Percentiles rank a stretch among this genome's conserved stretches.
phyloP scores from a whole-genome alignment of 176 grass and related monocot species.

The Coix lacrymajobi region DNA sequence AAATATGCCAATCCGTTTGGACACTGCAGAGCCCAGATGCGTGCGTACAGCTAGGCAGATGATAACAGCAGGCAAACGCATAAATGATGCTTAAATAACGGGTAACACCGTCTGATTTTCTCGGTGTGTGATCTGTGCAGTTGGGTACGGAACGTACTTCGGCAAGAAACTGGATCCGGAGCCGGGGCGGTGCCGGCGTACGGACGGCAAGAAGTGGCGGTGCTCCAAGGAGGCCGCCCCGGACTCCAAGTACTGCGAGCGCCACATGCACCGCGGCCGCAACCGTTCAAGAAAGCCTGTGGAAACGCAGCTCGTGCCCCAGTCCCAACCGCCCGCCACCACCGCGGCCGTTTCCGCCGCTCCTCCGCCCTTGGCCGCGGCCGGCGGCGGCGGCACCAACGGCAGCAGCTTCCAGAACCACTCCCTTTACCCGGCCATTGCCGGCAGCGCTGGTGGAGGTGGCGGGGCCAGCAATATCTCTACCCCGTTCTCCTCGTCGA shows the following conservation, averaged over 20 bases:
- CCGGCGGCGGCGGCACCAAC: not conserved
- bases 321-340: conserved; percentile 16
- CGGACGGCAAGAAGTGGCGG: conserved; percentile 97
- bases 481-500: conserved; percentile 28
- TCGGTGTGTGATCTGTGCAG: conserved; percentile 20
- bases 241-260: conserved; percentile 96
- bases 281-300: conserved; percentile 99
- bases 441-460: conserved; percentile 19
- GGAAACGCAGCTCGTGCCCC: conserved; percentile 74
- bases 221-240: conserved; percentile 83
- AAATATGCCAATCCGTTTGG: conserved; percentile 10
- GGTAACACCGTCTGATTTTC: not conserved
- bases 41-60: not conserved
- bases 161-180: conserved; percentile 89
- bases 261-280: conserved; percentile 95
- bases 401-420: conserved; percentile 42
- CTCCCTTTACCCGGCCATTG: conserved; percentile 40
- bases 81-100: not conserved
- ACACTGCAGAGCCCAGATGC: not conserved
- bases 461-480: conserved; percentile 25
- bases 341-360: not conserved
- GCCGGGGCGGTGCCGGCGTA: conserved; percentile 84
- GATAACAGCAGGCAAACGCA: not conserved
- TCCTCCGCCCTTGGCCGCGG: conserved; percentile 1
- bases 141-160: conserved; percentile 54